phyloP scores from a whole-genome alignment of 805 yeast genomes.

The Yamadazyma olivae region DNA sequence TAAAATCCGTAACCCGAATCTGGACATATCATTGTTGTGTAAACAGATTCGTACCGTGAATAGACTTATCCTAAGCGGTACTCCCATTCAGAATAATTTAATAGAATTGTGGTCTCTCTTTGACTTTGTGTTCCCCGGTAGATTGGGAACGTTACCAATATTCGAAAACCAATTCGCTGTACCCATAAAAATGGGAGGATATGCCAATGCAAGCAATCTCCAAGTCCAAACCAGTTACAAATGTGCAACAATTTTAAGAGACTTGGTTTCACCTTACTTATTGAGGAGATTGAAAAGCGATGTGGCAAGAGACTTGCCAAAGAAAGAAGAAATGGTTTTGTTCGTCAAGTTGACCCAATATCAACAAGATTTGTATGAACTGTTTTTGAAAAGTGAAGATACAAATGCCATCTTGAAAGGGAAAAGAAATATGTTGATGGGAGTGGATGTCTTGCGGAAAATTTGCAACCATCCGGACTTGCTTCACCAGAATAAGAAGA shows the following conservation, averaged over 20 bases:
- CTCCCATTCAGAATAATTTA: slow-evolving; percentile 93
- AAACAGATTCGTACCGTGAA: slow-evolving; percentile 83
- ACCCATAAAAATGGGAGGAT: slow-evolving; percentile 96
- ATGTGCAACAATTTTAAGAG: slow-evolving; percentile 89
- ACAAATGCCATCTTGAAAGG: slow-evolving; percentile 69
- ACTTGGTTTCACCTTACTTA: slow-evolving; percentile 85
- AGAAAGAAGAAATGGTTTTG: slow-evolving; percentile 89
- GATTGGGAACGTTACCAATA: slow-evolving; percentile 91
- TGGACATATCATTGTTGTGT: slow-evolving; percentile 80
- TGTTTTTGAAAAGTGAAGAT: slow-evolving; percentile 75
- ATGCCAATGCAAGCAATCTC: slow-evolving; percentile 92
- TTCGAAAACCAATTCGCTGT: slow-evolving; percentile 88
- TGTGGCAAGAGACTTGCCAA: slow-evolving; percentile 92
- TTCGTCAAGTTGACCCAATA: slow-evolving; percentile 80
- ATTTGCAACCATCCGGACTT: slow-evolving; percentile 97
- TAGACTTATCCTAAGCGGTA: slow-evolving; percentile 86
- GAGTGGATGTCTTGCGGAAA: slow-evolving; percentile 86
- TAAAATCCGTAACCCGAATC: slow-evolving; percentile 91
- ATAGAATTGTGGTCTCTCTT: slow-evolving; percentile 92
- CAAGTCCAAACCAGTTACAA: slow-evolving; percentile 96
- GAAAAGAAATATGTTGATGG: slow-evolving; percentile 76
- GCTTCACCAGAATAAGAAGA: slow-evolving; percentile 35
- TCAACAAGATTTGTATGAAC: slow-evolving; percentile 72
- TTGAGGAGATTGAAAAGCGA: slow-evolving; percentile 85
- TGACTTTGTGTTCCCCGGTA: slow-evolving; percentile 93